Base-by-base conservation (phyloP, 768 basidiomycete species). In the Terana coerulea region DNA sequence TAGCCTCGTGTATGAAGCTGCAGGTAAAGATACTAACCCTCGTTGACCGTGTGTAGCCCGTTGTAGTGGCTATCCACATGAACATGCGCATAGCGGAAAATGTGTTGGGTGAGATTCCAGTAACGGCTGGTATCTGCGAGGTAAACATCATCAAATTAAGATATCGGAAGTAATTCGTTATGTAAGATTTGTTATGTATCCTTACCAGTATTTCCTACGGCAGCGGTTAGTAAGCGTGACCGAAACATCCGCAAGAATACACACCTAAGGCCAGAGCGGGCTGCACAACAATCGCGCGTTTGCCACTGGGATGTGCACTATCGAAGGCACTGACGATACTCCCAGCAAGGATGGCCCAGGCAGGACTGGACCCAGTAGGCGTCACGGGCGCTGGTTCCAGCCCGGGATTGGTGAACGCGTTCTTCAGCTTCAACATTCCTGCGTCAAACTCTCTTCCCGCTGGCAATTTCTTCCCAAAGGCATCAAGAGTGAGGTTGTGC, bases 311-410 rank as follows among this genome's bases (percentile, higher is more conserved):
- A 21, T 1, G 14, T 69, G 56, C 49, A 78, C 77, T 25, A 71
- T 64, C 42, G 75, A 64, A 72, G 72, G 73, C 42, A 53, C 42
- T 19, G 52, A 42, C 40, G 30, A 73, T 67, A 15, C 67, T 69
- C 3, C 70, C 72, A 3, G 68, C 62, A 7, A 73, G 59, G 2
- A 73, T 37, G 45, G 59, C 50, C 40, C 58, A 72, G 9, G 70
- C 63, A 3, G 62, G 59, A 9, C 47, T 60, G 15, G 63, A 36
- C 2, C 44, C 55, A 9, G 71, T 22, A 0, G 75, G 72, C 8
- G 86, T 80, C 25, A 81, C 65, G 0, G 85, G 83, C 3, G 88
- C 84, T 7, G 81, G 84, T 51, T 88, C 80, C 7, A 86, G 67
- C n/a, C n/a, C n/a, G 3, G 70, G 73, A 1, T 66, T 69, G 10